Base-by-base conservation (phyloP, 192 early-diverging fungal genomes). In the Umbelopsis ramanniana region DNA sequence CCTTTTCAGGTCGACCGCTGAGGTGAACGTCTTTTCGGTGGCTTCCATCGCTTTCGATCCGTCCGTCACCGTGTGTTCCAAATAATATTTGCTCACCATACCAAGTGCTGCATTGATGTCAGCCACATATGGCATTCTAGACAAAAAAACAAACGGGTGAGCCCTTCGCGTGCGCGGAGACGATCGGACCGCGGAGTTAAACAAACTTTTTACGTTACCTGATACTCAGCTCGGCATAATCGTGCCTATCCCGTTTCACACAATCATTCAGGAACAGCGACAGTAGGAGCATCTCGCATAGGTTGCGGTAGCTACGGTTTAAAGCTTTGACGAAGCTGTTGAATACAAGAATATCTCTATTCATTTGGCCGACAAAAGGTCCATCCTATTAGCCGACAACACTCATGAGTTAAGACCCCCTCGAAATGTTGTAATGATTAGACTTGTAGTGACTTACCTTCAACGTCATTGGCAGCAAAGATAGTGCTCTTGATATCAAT, bases 281-380 rank as follows among this genome's bases (percentile, higher is more conserved):
- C 10, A 91, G 71, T 3, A 82, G 79, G 11, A 87, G 67, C 72
- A 89, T 85, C 71, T 91, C 89, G 52, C 81, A 76, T 52, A 91
- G 40, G 52, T 89, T 89, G 50, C 89, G 82, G 26, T 87, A 82
- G 23, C 83, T 82, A n/a, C 88, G 84, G 40, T 81, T 88, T 26
- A 90, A 55, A 0, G 84, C 76, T 68, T 89, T 88, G n/a, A 82
- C 87, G 55, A 91, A 84, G 75, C 91, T 92, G 79, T 86, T 88
- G 80, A 93, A 93, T 15, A 85, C 89, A 35, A 94, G 79, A 46
- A 93, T 70, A 66, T 94, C 92, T 37, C 91, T 85, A 79, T 79
- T 90, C 60, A 89, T 81, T 7, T 86, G 85, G 12, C 84, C 93
- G 69, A 81, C 73, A 85, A 85, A 89, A 26, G 76, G 57, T 37